A percentile compares a stretch with the other conserved stretches of the same genome.
phyloP scores from a whole-genome alignment of 2,329 filamentous ascomycete genomes.

The Cercospora berteroae region DNA sequence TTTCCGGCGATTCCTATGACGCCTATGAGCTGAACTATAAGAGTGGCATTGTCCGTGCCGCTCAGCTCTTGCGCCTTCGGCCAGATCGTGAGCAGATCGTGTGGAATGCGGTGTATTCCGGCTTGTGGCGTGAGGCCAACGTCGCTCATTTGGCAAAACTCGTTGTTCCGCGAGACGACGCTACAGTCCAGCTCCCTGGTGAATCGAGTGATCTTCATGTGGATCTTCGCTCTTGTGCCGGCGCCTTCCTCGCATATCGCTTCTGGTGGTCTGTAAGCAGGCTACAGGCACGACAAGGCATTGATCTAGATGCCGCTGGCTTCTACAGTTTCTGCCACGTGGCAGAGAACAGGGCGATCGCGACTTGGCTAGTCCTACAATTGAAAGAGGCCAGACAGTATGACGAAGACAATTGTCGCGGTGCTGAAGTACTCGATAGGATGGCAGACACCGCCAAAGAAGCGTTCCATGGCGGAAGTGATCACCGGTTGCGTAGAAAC shows the following conservation, averaged over 20 bases:
- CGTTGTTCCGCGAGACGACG: background rate
- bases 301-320: constrained; percentile 38
- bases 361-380: constrained; percentile 22
- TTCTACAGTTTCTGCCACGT: constrained; percentile 37
- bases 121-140: constrained; percentile 25
- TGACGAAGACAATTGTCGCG: background rate
- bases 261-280: constrained; percentile 21
- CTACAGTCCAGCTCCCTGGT: background rate
- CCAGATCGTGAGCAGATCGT: constrained; percentile 18
- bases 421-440: background rate
- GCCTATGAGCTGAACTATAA: constrained; percentile 4
- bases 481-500: background rate
- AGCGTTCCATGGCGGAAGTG: background rate
- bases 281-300: constrained; percentile 16
- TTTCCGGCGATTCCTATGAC: constrained; percentile 4
- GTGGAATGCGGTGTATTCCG: constrained; percentile 32
- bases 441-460: background rate
- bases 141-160: constrained; percentile 5
- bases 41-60: constrained; percentile 29
- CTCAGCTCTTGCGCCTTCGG: constrained; percentile 29
- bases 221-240: constrained; percentile 9
- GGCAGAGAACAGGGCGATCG: constrained; percentile 34
- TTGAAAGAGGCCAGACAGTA: background rate
- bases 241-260: constrained; percentile 27
- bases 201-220: background rate